phyloP scores from a whole-genome alignment of 1,139 yeast species.

The Hansenula sp. region DNA sequence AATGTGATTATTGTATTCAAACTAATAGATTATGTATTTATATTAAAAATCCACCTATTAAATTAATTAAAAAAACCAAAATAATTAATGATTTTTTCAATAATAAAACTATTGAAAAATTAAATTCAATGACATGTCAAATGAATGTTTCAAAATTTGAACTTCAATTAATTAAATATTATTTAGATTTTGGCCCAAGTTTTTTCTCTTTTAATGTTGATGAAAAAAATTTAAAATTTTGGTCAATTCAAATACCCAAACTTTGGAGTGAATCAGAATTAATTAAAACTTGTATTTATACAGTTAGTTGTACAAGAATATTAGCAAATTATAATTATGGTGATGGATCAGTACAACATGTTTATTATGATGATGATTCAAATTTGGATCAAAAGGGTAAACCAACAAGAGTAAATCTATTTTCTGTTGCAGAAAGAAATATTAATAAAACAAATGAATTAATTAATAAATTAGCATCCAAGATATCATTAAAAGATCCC shows the following conservation, averaged over 20 bases:
- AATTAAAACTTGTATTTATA: background rate
- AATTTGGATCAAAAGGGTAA: too few relatives aligned
- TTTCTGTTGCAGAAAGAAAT: background rate
- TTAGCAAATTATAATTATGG: background rate
- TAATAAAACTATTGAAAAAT: background rate
- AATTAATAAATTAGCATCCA: background rate
- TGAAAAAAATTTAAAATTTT: conserved; percentile 7
- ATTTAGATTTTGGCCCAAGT: conserved; percentile 15
- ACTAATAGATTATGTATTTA: conserved; percentile 17
- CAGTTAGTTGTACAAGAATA: background rate
- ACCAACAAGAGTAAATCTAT: background rate
- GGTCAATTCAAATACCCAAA: conserved; percentile 13
- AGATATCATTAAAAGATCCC: background rate
- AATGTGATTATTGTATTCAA: conserved; percentile 54
- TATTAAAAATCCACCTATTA: background rate
- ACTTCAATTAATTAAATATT: conserved; percentile 1
- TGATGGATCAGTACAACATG: background rate
- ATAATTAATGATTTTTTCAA: background rate
- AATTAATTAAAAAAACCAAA: too few relatives aligned
- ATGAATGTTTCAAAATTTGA: conserved; percentile 4
- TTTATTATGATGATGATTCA: too few relatives aligned
- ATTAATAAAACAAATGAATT: background rate
- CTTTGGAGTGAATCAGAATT: conserved; percentile 12
- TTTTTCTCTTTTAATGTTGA: conserved; percentile 9
- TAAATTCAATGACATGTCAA: conserved; percentile 4